Evolutionary conservation across 2,329 filamentous ascomycete species (phyloP).

Genomic region (Neodidymelliopsis sp.): DNA sequence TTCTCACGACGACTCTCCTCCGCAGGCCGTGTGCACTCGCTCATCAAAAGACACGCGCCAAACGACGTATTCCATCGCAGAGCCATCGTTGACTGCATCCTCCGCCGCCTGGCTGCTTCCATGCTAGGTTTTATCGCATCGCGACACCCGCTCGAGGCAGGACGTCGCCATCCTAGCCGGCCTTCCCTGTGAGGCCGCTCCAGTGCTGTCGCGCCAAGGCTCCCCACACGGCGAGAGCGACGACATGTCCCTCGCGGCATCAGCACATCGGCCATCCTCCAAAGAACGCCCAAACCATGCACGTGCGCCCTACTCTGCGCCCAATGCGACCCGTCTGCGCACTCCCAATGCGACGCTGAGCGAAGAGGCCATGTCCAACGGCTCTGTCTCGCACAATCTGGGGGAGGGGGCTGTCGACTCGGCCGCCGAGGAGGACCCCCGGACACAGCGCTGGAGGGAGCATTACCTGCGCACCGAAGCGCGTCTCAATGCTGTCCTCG

Average conservation of each 20-base stretch:
- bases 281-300: conserved; percentile 53
- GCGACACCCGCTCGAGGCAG: conserved; percentile 53
- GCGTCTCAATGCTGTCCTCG: conserved; percentile 79
- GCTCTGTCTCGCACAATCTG: conserved; percentile 46
- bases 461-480: conserved; percentile 80
- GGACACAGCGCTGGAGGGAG: conserved; percentile 70
- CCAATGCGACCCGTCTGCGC: conserved; percentile 50
- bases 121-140: conserved; percentile 49
- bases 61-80: conserved; percentile 45
- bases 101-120: conserved; percentile 43
- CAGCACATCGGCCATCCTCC: conserved; percentile 50
- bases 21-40: conserved; percentile 40
- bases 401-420: conserved; percentile 50
- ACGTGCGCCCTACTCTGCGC: conserved; percentile 44
- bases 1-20: conserved; percentile 29
- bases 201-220: conserved; percentile 42
- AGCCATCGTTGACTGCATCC: conserved; percentile 39
- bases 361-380: conserved; percentile 53
- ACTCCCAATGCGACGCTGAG: conserved; percentile 53
- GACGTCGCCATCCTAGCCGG: conserved; percentile 50
- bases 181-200: conserved; percentile 46
- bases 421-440: conserved; percentile 56
- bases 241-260: conserved; percentile 48
- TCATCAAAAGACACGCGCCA: conserved; percentile 44
- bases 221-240: conserved; percentile 44